These are phyloP conservation scores for Sclerotinia minor DNA, from an alignment of 2,329 filamentous ascomycete species.

Conservation along the genomic window DNA sequence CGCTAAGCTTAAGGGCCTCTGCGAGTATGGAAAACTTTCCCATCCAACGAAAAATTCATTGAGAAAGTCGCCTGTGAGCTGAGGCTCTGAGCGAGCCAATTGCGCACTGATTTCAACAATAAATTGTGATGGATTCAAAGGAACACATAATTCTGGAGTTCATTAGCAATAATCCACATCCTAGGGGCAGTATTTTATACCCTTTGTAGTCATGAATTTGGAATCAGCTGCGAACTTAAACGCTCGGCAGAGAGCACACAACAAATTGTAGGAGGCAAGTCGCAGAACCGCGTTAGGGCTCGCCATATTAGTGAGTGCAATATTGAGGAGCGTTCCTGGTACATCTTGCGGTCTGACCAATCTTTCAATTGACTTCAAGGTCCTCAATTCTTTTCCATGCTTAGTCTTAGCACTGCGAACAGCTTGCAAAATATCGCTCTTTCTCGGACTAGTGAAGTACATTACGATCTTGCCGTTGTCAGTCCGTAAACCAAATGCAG, in stretches of 20 bases:
- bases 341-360: slow-evolving; percentile 70
- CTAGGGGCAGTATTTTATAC: slow-evolving; percentile 42
- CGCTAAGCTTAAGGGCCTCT: slow-evolving; percentile 64
- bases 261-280: slow-evolving; percentile 65
- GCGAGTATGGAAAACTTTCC: slow-evolving; percentile 67
- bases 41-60: slow-evolving; percentile 74
- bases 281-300: slow-evolving; percentile 61
- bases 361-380: slow-evolving; percentile 62
- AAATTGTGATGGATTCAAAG: slow-evolving; percentile 62
- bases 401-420: slow-evolving; percentile 64
- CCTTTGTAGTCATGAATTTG: slow-evolving; percentile 62
- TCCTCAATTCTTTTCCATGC: slow-evolving; percentile 61
- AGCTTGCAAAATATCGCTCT: slow-evolving; percentile 61
- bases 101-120: slow-evolving; percentile 66
- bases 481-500: slow-evolving; percentile 65
- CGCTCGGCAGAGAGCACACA: slow-evolving; percentile 65
- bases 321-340: slow-evolving; percentile 66
- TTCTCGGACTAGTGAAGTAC: slow-evolving; percentile 69
- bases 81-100: slow-evolving; percentile 62
- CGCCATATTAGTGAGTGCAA: slow-evolving; percentile 66
- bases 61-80: slow-evolving; percentile 67
- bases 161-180: slow-evolving; percentile 23
- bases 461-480: slow-evolving; percentile 71
- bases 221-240: slow-evolving; percentile 66
- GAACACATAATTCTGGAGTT: slow-evolving; percentile 60